These are phyloP conservation scores for Penicillium crystallinum DNA, from an alignment of 495 filamentous ascomycete genomes.

Conservation along the genomic window DNA sequence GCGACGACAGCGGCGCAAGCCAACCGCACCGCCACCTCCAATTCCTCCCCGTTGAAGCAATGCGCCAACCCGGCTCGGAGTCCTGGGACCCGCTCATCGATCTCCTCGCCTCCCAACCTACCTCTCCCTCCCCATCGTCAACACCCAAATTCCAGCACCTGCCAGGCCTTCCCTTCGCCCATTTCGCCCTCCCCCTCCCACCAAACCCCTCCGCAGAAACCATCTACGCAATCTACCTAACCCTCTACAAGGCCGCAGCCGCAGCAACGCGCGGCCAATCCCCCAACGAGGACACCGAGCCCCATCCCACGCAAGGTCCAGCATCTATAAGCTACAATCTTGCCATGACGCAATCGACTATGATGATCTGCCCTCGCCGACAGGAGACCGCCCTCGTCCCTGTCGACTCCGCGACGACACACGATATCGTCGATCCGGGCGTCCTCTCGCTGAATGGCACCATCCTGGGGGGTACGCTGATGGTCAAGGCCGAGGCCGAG, in stretches of 20 bases:
- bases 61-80: constrained; percentile 48
- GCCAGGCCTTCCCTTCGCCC: constrained; percentile 44
- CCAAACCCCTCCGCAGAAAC: constrained; percentile 31
- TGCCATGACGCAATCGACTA: constrained; percentile 61
- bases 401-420: constrained; percentile 14
- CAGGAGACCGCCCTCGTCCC: constrained; percentile 37
- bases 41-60: constrained; percentile 64
- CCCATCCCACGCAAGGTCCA: constrained; percentile 31
- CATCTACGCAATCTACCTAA: constrained; percentile 43
- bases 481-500: constrained; percentile 70
- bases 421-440: constrained; percentile 45
- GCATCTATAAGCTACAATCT: constrained; percentile 72
- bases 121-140: constrained; percentile 6
- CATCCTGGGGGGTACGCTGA: constrained; percentile 70
- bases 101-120: constrained; percentile 19
- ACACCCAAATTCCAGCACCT: constrained; percentile 21
- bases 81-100: constrained; percentile 56
- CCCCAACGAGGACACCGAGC: constrained; percentile 1
- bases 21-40: constrained; percentile 79
- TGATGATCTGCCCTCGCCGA: constrained; percentile 64
- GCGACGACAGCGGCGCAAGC: constrained; percentile 67
- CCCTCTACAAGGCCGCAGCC: constrained; percentile 52
- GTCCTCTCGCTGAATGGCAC: constrained; percentile 70
- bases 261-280: constrained; percentile 22
- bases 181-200: constrained; percentile 45